These are phyloP conservation scores for Penicillium angulare DNA, from an alignment of 495 filamentous ascomycete genomes.

Conservation along the genomic window DNA sequence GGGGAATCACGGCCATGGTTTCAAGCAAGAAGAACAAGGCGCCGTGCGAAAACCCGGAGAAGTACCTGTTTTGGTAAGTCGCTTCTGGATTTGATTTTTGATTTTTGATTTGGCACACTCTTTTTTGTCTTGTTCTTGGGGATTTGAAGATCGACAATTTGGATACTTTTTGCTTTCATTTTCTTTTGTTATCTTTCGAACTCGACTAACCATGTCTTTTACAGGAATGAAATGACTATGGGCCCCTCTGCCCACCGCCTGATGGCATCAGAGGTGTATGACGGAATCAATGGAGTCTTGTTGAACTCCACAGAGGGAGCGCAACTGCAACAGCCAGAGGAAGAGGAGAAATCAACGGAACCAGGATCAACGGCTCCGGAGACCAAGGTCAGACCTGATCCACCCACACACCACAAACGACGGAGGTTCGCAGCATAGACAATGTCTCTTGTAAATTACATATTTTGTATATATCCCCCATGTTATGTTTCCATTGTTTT, in stretches of 20 bases:
- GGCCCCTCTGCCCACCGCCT: slow-evolving; percentile 49
- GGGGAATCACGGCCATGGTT: slow-evolving; percentile 31
- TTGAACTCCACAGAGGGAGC: slow-evolving; percentile 16
- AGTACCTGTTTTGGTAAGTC: slow-evolving; percentile 54
- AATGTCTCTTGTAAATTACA: no score
- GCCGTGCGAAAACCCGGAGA: slow-evolving; percentile 45
- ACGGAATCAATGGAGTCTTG: slow-evolving; percentile 41
- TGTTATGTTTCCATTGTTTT: no score
- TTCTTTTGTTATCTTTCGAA: no score
- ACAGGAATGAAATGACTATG: slow-evolving; percentile 54
- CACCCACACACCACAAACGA: slow-evolving; percentile 12
- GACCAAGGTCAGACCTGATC: no score
- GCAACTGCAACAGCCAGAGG: not conserved
- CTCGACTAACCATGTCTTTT: slow-evolving; percentile 8
- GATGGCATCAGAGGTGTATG: slow-evolving; percentile 45
- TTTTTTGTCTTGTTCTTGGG: not conserved
- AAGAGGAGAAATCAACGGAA: not conserved
- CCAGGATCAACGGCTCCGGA: no score
- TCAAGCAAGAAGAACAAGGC: slow-evolving; percentile 27
- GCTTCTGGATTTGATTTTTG: no score
- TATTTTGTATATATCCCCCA: no score
- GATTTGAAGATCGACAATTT: not conserved
- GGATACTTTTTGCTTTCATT: not conserved
- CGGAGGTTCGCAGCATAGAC: slow-evolving; percentile 28
- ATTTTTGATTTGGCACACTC: not conserved